Percentiles rank a stretch among this genome's conserved stretches.
Conservation (phyloP, 306 rosid species). For the Neltuma alba region DNA sequence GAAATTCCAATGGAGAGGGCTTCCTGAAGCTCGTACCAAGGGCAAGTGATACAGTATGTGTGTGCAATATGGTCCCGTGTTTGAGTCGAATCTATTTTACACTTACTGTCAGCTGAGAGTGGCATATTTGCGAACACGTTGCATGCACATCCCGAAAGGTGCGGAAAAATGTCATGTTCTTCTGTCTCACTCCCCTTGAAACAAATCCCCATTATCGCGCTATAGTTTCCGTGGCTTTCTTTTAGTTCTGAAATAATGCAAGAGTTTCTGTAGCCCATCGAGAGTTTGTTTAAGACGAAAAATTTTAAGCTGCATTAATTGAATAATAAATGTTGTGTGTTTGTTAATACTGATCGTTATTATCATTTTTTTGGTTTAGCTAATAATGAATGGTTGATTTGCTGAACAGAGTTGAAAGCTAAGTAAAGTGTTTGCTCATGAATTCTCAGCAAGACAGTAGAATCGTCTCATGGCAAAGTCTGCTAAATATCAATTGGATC, state of each 20-base stretch:
- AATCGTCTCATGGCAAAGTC: neutral
- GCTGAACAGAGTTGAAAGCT: no score
- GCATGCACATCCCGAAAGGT: constrained; percentile 35
- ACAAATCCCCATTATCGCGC: neutral
- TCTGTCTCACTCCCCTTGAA: constrained; percentile 20
- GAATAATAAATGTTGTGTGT: no score
- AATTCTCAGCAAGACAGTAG: neutral
- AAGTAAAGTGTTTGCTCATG: no score
- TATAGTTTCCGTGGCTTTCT: neutral
- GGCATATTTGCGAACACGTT: constrained; percentile 30
- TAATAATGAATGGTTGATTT: no score
- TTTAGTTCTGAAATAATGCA: neutral
- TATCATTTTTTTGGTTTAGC: no score
- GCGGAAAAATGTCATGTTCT: constrained; percentile 35
- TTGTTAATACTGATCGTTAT: no score
- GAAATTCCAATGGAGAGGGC: neutral
- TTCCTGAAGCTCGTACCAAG: neutral
- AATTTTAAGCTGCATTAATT: no score
- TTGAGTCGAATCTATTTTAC: constrained; percentile 8
- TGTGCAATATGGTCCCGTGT: neutral
- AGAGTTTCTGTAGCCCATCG: neutral
- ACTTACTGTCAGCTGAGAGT: neutral
- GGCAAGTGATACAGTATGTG: neutral
- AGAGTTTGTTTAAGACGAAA: constrained; percentile 6
- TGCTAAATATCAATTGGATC: neutral